Conservation (phyloP, 1,284 basidiomycete genomes). For the Lentinus polychrous region DNA sequence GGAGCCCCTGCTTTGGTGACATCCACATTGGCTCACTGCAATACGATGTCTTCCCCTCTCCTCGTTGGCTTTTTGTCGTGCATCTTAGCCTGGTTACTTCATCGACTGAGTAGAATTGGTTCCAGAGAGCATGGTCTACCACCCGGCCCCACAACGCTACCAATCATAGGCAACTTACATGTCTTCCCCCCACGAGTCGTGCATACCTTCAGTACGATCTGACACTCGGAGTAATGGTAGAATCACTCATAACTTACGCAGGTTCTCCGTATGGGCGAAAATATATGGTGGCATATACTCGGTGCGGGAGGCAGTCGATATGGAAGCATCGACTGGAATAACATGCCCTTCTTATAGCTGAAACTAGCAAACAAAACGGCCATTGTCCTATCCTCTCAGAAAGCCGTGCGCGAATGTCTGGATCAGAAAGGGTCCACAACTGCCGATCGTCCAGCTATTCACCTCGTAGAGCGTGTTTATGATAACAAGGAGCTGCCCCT, state of each 20-base stretch:
- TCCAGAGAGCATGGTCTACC: neutral
- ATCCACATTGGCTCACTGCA: no score
- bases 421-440: conserved; percentile 20
- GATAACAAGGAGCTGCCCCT: no score
- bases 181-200: neutral
- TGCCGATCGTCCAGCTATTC: neutral
- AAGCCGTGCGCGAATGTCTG: conserved; percentile 19
- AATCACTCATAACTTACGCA: no score
- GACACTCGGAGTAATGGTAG: no score
- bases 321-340: neutral
- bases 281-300: conserved; percentile 6
- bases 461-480: no score
- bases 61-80: neutral
- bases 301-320: neutral
- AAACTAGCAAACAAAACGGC: conserved; percentile 22
- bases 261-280: conserved; percentile 6
- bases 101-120: neutral
- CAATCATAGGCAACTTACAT: neutral
- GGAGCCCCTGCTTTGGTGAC: no score
- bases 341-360: no score
- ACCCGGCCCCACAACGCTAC: neutral
- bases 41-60: no score
- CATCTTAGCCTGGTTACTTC: neutral
- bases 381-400: conserved; percentile 20
- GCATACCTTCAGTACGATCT: neutral